A percentile compares a stretch with the other conserved stretches of the same genome.
These are phyloP conservation scores for Fusarium veterinarium DNA, from an alignment of 2,329 filamentous ascomycete genomes.

Conservation along the genomic window DNA sequence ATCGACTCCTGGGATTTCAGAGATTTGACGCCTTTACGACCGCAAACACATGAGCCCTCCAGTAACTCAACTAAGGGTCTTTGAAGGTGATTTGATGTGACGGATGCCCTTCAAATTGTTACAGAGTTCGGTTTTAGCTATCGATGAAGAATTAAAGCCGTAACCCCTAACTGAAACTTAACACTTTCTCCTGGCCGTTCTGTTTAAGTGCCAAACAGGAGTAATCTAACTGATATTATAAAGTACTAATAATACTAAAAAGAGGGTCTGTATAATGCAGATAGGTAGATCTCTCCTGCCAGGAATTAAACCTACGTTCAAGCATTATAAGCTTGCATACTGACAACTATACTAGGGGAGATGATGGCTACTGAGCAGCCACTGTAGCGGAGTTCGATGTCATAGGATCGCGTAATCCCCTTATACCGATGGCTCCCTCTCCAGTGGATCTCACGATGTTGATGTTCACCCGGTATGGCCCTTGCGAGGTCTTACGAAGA, in stretches of 20 bases:
- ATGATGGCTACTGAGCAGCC: slow-evolving; percentile 33
- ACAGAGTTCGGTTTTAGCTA: background rate
- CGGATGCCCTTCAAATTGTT: background rate
- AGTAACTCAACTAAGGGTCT: background rate
- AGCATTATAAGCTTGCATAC: no score
- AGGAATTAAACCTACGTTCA: no score
- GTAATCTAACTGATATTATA: no score
- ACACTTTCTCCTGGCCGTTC: background rate
- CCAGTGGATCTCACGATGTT: no score
- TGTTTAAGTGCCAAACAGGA: background rate
- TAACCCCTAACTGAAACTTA: background rate
- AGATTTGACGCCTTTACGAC: background rate
- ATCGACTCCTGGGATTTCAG: background rate
- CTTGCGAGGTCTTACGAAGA: background rate
- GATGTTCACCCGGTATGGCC: background rate
- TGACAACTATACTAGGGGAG: slow-evolving; percentile 45
- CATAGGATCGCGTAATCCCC: background rate
- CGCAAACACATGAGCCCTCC: background rate
- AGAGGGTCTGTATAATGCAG: no score
- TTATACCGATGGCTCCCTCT: background rate
- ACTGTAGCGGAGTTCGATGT: slow-evolving; percentile 31
- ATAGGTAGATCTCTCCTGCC: no score
- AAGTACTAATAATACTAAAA: no score
- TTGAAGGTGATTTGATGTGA: background rate
- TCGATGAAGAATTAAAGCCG: background rate